Evolutionary conservation across 768 basidiomycete species (phyloP).

Genomic region (Pisolithus tinctorius): DNA sequence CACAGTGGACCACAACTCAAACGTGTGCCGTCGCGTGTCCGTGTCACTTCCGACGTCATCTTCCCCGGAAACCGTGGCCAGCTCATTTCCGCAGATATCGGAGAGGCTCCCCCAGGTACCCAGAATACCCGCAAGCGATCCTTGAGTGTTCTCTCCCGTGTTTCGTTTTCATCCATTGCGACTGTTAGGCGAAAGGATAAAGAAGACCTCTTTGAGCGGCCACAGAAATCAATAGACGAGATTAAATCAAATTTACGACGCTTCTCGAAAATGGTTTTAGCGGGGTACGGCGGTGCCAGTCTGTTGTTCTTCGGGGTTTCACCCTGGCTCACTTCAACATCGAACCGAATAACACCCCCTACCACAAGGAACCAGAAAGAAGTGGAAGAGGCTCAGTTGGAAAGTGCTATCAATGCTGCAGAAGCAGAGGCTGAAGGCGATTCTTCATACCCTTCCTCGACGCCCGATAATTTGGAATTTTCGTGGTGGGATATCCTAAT

Average conservation of each 20-base stretch:
- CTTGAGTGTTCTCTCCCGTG: constrained; percentile 18
- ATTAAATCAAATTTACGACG: constrained; percentile 68
- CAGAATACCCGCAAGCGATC: constrained; percentile 26
- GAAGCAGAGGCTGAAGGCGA: constrained; percentile 51
- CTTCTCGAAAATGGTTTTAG: constrained; percentile 76
- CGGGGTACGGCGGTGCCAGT: constrained; percentile 78
- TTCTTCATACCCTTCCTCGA: constrained; percentile 15
- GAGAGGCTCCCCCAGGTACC: constrained; percentile 39
- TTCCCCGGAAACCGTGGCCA: constrained; percentile 63
- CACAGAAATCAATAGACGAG: constrained; percentile 34
- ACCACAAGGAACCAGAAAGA: constrained; percentile 35
- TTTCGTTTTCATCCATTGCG: constrained; percentile 23
- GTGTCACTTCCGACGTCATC: constrained; percentile 67
- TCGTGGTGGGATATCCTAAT: constrained; percentile 83
- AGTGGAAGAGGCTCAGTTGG: constrained; percentile 55
- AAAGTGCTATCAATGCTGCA: constrained; percentile 61
- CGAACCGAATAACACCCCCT: constrained; percentile 17
- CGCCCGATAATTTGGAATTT: constrained; percentile 32
- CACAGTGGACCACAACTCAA: constrained; percentile 25
- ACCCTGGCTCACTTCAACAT: constrained; percentile 21
- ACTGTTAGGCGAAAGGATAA: constrained; percentile 19
- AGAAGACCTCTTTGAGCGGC: constrained; percentile 14
- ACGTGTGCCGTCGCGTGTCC: constrained; percentile 46
- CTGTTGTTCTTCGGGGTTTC: constrained; percentile 75
- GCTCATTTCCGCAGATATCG: constrained; percentile 76